Conservation (phyloP, 176 grass and related monocot species). For the Eremochloa ophiuroides region DNA sequence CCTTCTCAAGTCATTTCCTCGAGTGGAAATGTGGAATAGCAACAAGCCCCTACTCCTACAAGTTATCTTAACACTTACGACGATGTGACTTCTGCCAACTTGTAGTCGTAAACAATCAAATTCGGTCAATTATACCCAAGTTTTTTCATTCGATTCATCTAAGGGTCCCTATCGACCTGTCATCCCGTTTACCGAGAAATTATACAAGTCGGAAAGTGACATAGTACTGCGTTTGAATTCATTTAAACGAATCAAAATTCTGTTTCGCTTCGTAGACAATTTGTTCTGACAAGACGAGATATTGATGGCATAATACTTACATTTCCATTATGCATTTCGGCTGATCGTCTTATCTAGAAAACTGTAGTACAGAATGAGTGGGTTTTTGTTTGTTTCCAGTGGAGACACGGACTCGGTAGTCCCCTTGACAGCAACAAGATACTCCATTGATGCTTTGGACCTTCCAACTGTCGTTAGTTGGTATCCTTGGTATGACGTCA, state of each 20-base stretch:
- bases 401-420: conserved; percentile 72
- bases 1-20: background rate
- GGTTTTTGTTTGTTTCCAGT: background rate
- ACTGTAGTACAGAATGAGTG: background rate
- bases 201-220: background rate
- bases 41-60: background rate
- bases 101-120: background rate
- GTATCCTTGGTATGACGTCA: conserved; percentile 74
- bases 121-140: background rate
- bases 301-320: background rate
- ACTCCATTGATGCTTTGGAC: conserved; percentile 63
- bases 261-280: background rate
- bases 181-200: too few relatives aligned
- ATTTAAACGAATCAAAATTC: too few relatives aligned
- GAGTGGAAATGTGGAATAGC: background rate
- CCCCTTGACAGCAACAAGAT: conserved; percentile 71
- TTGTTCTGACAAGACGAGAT: background rate
- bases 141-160: background rate
- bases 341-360: background rate
- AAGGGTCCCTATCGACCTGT: background rate
- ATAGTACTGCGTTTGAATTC: background rate
- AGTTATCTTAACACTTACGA: too few relatives aligned
- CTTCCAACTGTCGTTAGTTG: conserved; percentile 47
- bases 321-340: background rate
- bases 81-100: background rate